Evolutionary conservation across 2,329 filamentous ascomycete species (phyloP), one percentile per base, ranked within the genome.

Genomic region (Endoconidiophora polonica): DNA sequence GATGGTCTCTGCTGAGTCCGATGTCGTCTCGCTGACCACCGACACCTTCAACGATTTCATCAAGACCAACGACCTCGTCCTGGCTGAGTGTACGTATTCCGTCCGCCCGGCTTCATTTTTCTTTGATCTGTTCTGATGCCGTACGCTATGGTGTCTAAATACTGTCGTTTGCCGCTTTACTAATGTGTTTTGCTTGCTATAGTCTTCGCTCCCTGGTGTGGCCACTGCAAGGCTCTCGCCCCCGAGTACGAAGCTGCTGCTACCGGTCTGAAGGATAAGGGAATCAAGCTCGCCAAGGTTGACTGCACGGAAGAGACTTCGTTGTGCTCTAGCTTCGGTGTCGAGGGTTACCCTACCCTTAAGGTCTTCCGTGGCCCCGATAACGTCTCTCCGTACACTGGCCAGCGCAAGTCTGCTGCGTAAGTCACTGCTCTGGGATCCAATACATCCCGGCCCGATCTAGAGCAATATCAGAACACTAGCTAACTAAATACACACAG

Each of bases 201-300:
- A 86, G 83, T 95, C 79, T 95, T 86, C 66, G 90, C 90, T 58
- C 88, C 90, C 59, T 94, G 90, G 88, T 94, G 85, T 60, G 90
- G 88, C 57, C 90, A 96, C 76, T 96, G 90, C 83, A 96, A 98
- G 76, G 90, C 90, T 54, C 85, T 98, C 58, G 91, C 84, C 55
- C 84, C 85, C 63, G 85, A 91, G 69, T 93, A 91, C 67, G 86
- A 93, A 71, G 79, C 85, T 65, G 85, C 86, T 48, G 86, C 86
- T 46, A 88, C 84, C 26, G 74, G 78, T 29, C 73, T 93, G 56
- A 90, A 88, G 75, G 83, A 86, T 68, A 91, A 90, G 79, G 75
- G 83, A 65, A 90, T 91, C 68, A 77, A 76, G 62, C 74, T 93
- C 51, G 83, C 75, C 67, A 91, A 93, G 79, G 69, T 93, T 59